These are phyloP conservation scores for Amanita pseudoporphyria DNA, from an alignment of 768 basidiomycete genomes.

Conservation along the genomic window DNA sequence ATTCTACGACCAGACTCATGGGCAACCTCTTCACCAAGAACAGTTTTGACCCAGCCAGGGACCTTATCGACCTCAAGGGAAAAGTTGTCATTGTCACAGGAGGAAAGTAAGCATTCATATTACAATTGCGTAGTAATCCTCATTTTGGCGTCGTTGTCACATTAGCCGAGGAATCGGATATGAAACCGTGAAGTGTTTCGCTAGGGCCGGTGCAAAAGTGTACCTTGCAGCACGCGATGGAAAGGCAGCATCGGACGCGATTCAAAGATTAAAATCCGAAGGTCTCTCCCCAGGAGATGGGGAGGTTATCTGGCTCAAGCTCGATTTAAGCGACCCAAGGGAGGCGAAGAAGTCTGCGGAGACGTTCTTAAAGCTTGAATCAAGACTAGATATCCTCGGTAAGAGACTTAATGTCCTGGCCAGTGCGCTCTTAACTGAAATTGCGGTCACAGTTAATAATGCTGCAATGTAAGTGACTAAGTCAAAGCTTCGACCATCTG, in stretches of 20 bases:
- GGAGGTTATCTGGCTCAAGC: slow-evolving; percentile 35
- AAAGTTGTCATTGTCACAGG: slow-evolving; percentile 51
- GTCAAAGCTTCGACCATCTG: too few species aligned
- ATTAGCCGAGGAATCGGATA: slow-evolving; percentile 30
- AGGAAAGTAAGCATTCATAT: slow-evolving; percentile 34
- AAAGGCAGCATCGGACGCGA: slow-evolving; percentile 34
- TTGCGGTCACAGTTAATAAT: slow-evolving; percentile 39
- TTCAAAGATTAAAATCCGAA: slow-evolving; percentile 33
- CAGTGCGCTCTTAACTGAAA: background rate
- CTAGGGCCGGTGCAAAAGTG: slow-evolving; percentile 44
- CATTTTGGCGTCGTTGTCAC: background rate
- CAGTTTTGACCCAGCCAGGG: slow-evolving; percentile 20
- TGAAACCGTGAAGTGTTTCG: slow-evolving; percentile 28
- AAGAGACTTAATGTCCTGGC: slow-evolving; percentile 13
- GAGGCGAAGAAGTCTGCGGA: slow-evolving; percentile 38
- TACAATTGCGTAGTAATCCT: background rate
- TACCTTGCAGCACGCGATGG: slow-evolving; percentile 47
- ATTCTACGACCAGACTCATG: too few species aligned
- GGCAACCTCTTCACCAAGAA: background rate
- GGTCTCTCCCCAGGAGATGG: slow-evolving; percentile 36
- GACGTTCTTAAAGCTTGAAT: slow-evolving; percentile 38
- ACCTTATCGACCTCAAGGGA: slow-evolving; percentile 35
- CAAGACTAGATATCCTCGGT: slow-evolving; percentile 47
- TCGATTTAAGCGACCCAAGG: slow-evolving; percentile 42
- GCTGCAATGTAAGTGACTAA: slow-evolving; percentile 38